Conservation (phyloP, 371 early-diverging fungal genomes). For the Rhizopus stolonifer region DNA sequence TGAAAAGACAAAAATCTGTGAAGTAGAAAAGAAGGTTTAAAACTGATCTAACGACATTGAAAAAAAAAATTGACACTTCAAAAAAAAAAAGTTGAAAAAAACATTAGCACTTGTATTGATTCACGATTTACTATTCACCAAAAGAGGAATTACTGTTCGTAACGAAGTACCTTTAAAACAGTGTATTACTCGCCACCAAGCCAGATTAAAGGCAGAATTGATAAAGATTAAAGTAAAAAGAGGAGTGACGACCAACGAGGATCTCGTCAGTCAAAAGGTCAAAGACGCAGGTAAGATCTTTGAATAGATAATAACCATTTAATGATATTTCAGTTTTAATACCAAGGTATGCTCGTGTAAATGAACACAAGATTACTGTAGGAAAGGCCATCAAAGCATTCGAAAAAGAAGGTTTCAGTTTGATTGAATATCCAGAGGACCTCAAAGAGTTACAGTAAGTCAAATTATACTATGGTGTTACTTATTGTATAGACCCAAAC, state of each 20-base stretch:
- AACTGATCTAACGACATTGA: too few relatives aligned
- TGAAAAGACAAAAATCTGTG: slow-evolving; percentile 47
- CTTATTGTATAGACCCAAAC: slow-evolving; percentile 29
- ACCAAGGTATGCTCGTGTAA: slow-evolving; percentile 79
- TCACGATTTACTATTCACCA: slow-evolving; percentile 84
- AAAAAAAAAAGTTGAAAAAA: slow-evolving; percentile 30
- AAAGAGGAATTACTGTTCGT: slow-evolving; percentile 65
- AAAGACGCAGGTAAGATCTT: slow-evolving; percentile 43
- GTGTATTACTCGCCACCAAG: slow-evolving; percentile 66
- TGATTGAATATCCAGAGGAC: slow-evolving; percentile 40
- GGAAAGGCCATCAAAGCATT: slow-evolving; percentile 69
- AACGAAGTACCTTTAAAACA: slow-evolving; percentile 64
- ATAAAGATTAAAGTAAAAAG: slow-evolving; percentile 71
- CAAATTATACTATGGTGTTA: too few relatives aligned
- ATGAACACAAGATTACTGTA: slow-evolving; percentile 66
- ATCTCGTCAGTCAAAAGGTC: slow-evolving; percentile 65
- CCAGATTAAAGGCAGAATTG: slow-evolving; percentile 73
- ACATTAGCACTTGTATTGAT: slow-evolving; percentile 65
- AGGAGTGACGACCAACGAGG: slow-evolving; percentile 62
- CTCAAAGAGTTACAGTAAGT: slow-evolving; percentile 37
- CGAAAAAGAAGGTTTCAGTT: slow-evolving; percentile 56
- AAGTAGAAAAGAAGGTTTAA: slow-evolving; percentile 55
- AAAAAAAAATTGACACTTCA: background rate
- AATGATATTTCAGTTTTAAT: slow-evolving; percentile 41
- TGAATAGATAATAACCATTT: too few relatives aligned